Percentiles rank a stretch among this genome's conserved stretches.
Evolutionary conservation across 2,329 filamentous ascomycete genomes (phyloP).

Genomic region (Diplocarpon mali): DNA sequence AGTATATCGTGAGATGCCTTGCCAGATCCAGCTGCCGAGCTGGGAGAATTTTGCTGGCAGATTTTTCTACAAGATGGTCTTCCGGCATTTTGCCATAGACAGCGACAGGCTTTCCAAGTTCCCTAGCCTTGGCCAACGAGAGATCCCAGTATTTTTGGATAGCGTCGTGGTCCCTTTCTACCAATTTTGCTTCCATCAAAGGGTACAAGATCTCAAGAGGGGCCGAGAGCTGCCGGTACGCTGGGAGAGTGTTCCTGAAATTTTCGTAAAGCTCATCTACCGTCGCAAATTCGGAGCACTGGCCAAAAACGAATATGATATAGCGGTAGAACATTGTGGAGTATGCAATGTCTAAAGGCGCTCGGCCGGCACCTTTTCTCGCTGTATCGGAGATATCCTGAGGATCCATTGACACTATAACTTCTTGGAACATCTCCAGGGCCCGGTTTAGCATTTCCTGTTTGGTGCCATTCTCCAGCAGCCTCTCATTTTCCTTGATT

Average conservation of each 20-base stretch:
- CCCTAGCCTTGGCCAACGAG: slow-evolving; percentile 41
- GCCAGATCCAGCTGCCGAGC: slow-evolving; percentile 31
- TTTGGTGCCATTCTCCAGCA: slow-evolving; percentile 8
- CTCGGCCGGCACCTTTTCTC: slow-evolving; percentile 17
- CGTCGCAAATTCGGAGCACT: slow-evolving; percentile 40
- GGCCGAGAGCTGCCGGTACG: slow-evolving; percentile 28
- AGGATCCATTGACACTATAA: slow-evolving; percentile 17
- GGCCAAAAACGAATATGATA: slow-evolving; percentile 44
- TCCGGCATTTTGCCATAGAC: neutral
- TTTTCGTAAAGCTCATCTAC: slow-evolving; percentile 45
- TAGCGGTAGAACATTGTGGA: slow-evolving; percentile 37
- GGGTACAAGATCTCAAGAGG: slow-evolving; percentile 48
- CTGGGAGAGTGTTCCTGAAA: slow-evolving; percentile 35
- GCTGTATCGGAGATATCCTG: slow-evolving; percentile 18
- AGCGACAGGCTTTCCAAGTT: slow-evolving; percentile 29
- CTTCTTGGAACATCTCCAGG: slow-evolving; percentile 21
- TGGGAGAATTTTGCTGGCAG: slow-evolving; percentile 7
- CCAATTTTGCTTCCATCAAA: slow-evolving; percentile 56
- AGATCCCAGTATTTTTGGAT: slow-evolving; percentile 58
- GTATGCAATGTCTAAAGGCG: slow-evolving; percentile 22
- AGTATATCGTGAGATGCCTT: slow-evolving; percentile 35
- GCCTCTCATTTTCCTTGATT: slow-evolving; percentile 15
- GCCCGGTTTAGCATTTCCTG: slow-evolving; percentile 18
- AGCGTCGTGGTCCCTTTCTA: slow-evolving; percentile 44
- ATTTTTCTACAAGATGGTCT: slow-evolving; percentile 5